Percentiles rank a stretch among this genome's conserved stretches.
Conservation (phyloP, 345 rosid genomes). For the Limnanthes douglasii region DNA sequence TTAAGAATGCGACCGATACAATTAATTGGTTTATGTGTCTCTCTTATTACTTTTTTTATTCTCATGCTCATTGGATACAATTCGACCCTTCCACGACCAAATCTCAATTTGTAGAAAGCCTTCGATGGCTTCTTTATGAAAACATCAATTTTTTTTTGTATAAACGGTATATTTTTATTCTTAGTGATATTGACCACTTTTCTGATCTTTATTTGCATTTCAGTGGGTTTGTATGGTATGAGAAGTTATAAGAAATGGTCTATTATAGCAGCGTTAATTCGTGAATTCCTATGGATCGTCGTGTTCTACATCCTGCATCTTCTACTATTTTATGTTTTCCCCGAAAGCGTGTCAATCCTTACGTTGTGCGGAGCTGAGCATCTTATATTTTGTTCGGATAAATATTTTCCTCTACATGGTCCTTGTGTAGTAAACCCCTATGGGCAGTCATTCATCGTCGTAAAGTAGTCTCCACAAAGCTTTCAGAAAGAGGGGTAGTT, state of each 20-base stretch:
- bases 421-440: conserved; percentile 9
- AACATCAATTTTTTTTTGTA: conserved; percentile 1
- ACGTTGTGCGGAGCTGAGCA: too few species aligned
- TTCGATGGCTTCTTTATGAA: background rate
- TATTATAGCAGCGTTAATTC: conserved; percentile 7
- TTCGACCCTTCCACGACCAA: too few species aligned
- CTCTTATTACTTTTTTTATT: too few species aligned
- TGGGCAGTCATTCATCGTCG: conserved; percentile 3
- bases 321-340: background rate
- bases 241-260: conserved; percentile 10
- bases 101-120: background rate
- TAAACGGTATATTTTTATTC: background rate
- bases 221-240: conserved; percentile 8
- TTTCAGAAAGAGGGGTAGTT: background rate
- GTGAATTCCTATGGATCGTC: conserved; percentile 10
- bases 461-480: conserved; percentile 1
- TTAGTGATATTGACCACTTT: conserved; percentile 3
- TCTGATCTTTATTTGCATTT: too few species aligned
- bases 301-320: conserved; percentile 2
- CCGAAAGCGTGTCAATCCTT: background rate
- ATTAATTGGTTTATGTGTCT: too few species aligned
- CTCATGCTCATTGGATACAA: too few species aligned
- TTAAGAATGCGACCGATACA: too few species aligned
- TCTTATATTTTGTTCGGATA: background rate
- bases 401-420: conserved; percentile 4